A percentile compares a stretch with the other conserved stretches of the same genome.
Conservation (phyloP, 1,139 yeast species). For the Candida albicans region DNA sequence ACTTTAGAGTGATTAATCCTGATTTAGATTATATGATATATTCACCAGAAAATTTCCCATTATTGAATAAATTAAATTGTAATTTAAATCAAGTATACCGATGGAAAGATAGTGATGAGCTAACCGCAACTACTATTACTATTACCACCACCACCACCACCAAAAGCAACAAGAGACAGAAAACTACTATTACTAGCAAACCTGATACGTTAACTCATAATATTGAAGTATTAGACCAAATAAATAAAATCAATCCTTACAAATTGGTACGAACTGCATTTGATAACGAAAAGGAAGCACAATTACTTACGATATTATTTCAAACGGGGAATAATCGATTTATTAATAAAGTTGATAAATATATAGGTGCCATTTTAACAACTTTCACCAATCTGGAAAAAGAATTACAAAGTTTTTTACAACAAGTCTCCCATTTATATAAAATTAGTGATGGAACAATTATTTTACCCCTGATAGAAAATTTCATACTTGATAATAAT, state of each 20-base stretch:
- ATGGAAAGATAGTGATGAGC: neutral
- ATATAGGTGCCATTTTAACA: conserved; percentile 5
- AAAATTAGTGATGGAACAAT: conserved; percentile 11
- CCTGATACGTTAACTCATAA: neutral
- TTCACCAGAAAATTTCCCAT: conserved; percentile 7
- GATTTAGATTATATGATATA: conserved; percentile 20
- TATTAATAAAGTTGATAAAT: conserved; percentile 5
- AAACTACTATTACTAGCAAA: neutral
- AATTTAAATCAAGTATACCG: conserved; percentile 1
- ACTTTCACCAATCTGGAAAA: neutral
- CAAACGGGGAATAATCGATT: conserved; percentile 7
- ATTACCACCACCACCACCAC: too few relatives aligned
- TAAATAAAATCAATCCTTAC: conserved; percentile 10
- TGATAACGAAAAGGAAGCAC: conserved; percentile 3
- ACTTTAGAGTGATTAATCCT: conserved; percentile 27
- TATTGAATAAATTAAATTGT: conserved; percentile 7
- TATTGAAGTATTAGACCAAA: conserved; percentile 4
- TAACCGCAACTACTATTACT: too few relatives aligned
- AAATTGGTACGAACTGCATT: conserved; percentile 8
- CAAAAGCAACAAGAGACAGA: neutral
- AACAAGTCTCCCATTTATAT: conserved; percentile 5
- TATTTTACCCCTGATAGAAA: conserved; percentile 8
- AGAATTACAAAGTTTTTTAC: conserved; percentile 5
- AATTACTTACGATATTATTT: conserved; percentile 7
- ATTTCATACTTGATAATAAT: conserved; percentile 2